These are phyloP conservation scores for Pyricularia pennisetigena DNA, from an alignment of 2,329 filamentous ascomycete species.

Conservation along the genomic window DNA sequence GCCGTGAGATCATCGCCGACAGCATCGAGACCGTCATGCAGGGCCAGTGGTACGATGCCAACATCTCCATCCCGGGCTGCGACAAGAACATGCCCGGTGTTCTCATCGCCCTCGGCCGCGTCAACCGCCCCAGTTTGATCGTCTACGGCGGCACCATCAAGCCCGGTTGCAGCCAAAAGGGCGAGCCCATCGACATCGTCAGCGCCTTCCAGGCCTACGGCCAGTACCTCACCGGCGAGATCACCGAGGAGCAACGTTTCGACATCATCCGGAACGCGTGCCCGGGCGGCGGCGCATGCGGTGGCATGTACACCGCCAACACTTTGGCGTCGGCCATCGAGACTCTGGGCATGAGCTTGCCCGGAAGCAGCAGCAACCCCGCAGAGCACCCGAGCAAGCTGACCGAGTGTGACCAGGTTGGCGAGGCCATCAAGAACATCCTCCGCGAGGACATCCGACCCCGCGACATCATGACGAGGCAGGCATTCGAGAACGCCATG, in stretches of 20 bases:
- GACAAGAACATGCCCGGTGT: constrained; percentile 99
- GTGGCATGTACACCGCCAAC: constrained; percentile 86
- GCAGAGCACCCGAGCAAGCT: constrained; percentile 64
- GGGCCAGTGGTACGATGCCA: constrained; percentile 97
- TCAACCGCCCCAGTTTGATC: constrained; percentile 94
- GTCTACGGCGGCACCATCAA: constrained; percentile 93
- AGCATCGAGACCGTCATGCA: constrained; percentile 99
- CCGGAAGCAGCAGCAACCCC: constrained; percentile 70
- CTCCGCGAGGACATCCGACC: constrained; percentile 70
- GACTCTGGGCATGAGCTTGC: constrained; percentile 79
- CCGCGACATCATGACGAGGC: constrained; percentile 66
- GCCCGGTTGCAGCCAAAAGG: constrained; percentile 70
- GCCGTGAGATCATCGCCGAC: constrained; percentile 92
- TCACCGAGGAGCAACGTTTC: constrained; percentile 80
- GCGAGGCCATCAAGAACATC: constrained; percentile 63
- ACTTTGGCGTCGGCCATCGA: constrained; percentile 90
- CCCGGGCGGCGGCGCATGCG: constrained; percentile 64
- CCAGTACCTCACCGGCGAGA: constrained; percentile 66
- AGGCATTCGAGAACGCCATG: constrained; percentile 82
- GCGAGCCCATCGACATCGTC: constrained; percentile 75
- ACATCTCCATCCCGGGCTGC: constrained; percentile 92
- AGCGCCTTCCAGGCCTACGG: constrained; percentile 84
- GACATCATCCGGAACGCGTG: constrained; percentile 85
- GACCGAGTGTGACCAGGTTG: constrained; percentile 62
- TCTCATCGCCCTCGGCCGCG: constrained; percentile 84